Evolutionary conservation across 179 eudicot genomes (phyloP).

Genomic region (Drosera spatulata): DNA sequence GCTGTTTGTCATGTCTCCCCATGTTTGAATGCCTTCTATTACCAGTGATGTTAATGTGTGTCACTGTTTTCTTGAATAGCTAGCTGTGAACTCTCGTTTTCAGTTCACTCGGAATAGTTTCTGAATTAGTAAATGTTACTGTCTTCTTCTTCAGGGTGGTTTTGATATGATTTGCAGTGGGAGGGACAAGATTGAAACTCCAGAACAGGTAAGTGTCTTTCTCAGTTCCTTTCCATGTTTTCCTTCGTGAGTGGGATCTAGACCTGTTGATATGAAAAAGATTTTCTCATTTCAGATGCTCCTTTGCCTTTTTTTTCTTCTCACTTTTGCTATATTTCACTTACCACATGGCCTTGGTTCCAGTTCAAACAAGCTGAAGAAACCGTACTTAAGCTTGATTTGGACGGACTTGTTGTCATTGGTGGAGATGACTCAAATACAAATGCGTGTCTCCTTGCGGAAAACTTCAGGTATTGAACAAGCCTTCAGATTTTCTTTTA

Average conservation of each 20-base stretch:
- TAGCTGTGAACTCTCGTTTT: not conserved
- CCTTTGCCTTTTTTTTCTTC: not conserved
- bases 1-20: too few species aligned
- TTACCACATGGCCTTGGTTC: conserved; percentile 13
- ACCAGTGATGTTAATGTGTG: too few species aligned
- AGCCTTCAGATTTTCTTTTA: not conserved
- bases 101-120: not conserved
- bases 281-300: too few species aligned
- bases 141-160: conserved; percentile 56
- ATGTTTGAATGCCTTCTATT: too few species aligned
- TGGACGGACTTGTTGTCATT: conserved; percentile 97
- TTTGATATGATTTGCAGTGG: conserved; percentile 98
- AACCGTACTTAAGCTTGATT: conserved; percentile 74
- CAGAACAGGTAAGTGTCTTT: conserved; percentile 54
- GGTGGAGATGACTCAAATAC: conserved; percentile 99
- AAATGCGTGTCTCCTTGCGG: conserved; percentile 97
- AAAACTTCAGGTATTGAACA: conserved; percentile 61
- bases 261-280: too few species aligned
- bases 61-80: too few species aligned
- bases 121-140: not conserved
- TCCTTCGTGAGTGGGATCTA: not conserved
- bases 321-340: conserved; percentile 2
- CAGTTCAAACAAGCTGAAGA: conserved; percentile 98
- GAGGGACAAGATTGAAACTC: conserved; percentile 97
- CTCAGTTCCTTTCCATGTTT: not conserved